Evolutionary conservation across 2,329 filamentous ascomycete genomes (phyloP).

Genomic region (Cytospora piceicola): DNA sequence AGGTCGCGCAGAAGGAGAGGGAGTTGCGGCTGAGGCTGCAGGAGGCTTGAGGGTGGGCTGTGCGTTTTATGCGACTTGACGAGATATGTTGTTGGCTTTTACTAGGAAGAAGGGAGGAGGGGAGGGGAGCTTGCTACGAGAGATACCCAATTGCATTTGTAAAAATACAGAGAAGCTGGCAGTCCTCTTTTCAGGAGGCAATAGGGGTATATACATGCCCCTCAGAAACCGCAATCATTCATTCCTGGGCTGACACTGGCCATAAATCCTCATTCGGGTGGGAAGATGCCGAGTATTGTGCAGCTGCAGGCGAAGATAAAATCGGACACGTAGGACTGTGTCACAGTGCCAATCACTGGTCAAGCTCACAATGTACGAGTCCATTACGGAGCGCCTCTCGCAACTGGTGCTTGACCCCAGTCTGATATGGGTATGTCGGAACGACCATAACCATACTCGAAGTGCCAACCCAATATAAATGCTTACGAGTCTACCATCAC

Average conservation of each 20-base stretch:
- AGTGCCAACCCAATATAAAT: too few species aligned
- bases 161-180: not conserved
- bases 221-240: not conserved
- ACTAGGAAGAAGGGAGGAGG: not conserved
- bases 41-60: constrained; percentile 30
- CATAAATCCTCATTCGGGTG: not conserved
- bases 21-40: constrained; percentile 59
- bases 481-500: too few species aligned
- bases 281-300: not conserved
- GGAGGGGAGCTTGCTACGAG: not conserved
- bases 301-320: not conserved
- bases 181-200: not conserved
- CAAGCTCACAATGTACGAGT: not conserved
- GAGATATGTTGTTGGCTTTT: not conserved
- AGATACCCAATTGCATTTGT: constrained; percentile 5
- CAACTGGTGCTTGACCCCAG: not conserved
- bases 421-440: not conserved
- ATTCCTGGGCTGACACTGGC: not conserved
- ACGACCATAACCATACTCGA: too few species aligned
- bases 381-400: not conserved
- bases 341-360: not conserved
- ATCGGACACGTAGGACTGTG: not conserved
- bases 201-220: not conserved
- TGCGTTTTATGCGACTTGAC: not conserved
- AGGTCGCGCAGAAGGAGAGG: constrained; percentile 76